Base-by-base conservation (phyloP, 2,329 filamentous ascomycete genomes). In the Dissoconium aciculare region DNA sequence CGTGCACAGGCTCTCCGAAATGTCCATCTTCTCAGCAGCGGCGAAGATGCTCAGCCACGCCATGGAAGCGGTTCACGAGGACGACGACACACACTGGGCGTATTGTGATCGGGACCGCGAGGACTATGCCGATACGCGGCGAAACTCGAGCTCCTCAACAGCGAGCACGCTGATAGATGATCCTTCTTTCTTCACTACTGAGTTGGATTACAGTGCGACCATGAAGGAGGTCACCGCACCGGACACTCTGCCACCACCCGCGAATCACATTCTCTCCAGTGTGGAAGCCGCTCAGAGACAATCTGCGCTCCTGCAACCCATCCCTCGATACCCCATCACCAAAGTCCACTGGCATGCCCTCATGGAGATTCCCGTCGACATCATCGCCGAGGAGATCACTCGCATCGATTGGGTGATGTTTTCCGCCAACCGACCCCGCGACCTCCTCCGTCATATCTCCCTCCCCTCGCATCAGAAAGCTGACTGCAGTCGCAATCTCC, bases 351-450 rank as follows among this genome's bases (percentile, higher is more conserved):
- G 89, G 65, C 82, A 85, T 42, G 73, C 78, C 30, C 80, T 95
- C 42, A 92, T 95, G 76, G 79, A 81, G 19, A 77, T 78, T 14
- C 67, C 79, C 1, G 78, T 91, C 31, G 81, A 92, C 38, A 72
- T 83, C 28, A 77, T 95, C 42, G 87, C 87, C 11, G 76, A 78
- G 36, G 89, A 98, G 55, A 69, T 98, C 47, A 95, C 89, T 3
- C 70, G 87, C 37, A 92, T 98, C 33, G 89, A 98, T 57, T 95
- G 87, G 87, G 75, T 91, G 54, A 89, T 95, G 78, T 95, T 94
- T 55, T 91, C 81, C 31, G 85, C 84, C 1, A 93, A 95, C 38
- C 75, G 83, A 15, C 80, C 92, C 33, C 80, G 89, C 35, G 89
- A 98, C 56, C 73, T 95, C 28, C 78, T 95, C 25, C 78, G 89